These are phyloP conservation scores for Begonia fuchsioides DNA, from an alignment of 306 rosid species.

Conservation along the genomic window DNA sequence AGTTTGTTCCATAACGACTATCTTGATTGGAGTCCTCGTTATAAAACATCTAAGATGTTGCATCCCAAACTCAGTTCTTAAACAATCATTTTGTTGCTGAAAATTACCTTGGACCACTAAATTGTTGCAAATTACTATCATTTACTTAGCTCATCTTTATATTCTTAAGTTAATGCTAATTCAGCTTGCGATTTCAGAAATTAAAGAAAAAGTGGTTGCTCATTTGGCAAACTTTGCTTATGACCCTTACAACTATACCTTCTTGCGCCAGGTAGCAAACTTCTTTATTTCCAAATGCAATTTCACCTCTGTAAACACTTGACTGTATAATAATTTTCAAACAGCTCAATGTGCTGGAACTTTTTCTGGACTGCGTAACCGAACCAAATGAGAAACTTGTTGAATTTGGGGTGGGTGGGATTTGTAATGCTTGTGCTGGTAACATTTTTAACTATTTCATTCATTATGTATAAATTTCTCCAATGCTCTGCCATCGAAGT, in stretches of 20 bases:
- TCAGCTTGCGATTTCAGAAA: constrained; percentile 26
- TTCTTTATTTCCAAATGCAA: constrained; percentile 1
- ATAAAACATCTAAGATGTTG: too few relatives aligned
- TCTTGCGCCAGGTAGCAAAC: constrained; percentile 55
- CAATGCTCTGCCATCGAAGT: neutral
- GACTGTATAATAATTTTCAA: constrained; percentile 2
- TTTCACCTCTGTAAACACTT: neutral
- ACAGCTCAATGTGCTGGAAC: constrained; percentile 86
- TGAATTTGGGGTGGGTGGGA: constrained; percentile 76
- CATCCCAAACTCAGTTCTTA: too few relatives aligned
- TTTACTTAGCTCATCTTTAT: too few relatives aligned
- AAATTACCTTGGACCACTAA: too few relatives aligned
- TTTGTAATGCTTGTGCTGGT: constrained; percentile 83
- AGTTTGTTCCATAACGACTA: too few relatives aligned
- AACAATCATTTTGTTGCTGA: too few relatives aligned
- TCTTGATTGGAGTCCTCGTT: too few relatives aligned
- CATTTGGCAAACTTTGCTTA: constrained; percentile 86
- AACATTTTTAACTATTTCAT: constrained; percentile 5
- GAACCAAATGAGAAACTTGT: constrained; percentile 88
- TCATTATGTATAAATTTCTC: neutral
- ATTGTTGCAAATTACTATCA: too few relatives aligned
- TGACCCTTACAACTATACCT: constrained; percentile 75
- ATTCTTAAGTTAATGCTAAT: neutral
- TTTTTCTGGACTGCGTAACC: constrained; percentile 71
- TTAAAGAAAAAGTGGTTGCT: constrained; percentile 57